Conservation (phyloP, 257 asterid genomes). For the Lantana camara region DNA sequence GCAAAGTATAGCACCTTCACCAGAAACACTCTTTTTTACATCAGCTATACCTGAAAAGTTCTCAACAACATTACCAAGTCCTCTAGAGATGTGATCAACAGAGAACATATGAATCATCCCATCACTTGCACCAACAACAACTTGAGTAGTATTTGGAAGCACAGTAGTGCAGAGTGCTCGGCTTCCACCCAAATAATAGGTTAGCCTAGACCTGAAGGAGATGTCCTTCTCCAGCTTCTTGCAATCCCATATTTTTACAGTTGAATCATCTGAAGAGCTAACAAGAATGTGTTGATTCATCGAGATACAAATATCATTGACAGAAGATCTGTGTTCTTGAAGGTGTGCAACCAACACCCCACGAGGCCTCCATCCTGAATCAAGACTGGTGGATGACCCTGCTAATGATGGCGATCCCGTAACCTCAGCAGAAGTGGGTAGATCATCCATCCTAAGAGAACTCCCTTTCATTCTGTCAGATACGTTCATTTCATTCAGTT, state of each 20-base stretch:
- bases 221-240: slow-evolving; percentile 97
- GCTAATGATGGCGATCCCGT: slow-evolving; percentile 61
- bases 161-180: slow-evolving; percentile 86
- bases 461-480: slow-evolving; percentile 57
- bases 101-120: slow-evolving; percentile 89
- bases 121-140: slow-evolving; percentile 92
- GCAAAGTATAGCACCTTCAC: slow-evolving; percentile 87
- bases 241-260: slow-evolving; percentile 98
- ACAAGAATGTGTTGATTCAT: slow-evolving; percentile 91
- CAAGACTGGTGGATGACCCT: slow-evolving; percentile 79
- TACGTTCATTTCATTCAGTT: slow-evolving; percentile 65
- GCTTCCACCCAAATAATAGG: slow-evolving; percentile 84
- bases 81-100: slow-evolving; percentile 90
- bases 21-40: slow-evolving; percentile 60
- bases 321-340: slow-evolving; percentile 94
- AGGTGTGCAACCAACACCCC: slow-evolving; percentile 99
- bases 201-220: slow-evolving; percentile 91
- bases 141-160: slow-evolving; percentile 80
- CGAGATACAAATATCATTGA: slow-evolving; percentile 87
- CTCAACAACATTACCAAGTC: slow-evolving; percentile 91
- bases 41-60: slow-evolving; percentile 92
- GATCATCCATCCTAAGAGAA: slow-evolving; percentile 57
- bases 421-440: slow-evolving; percentile 54
- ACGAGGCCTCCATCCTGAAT: slow-evolving; percentile 99
- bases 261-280: slow-evolving; percentile 95